phyloP scores from a whole-genome alignment of 164 flowering plant species.

The Umbilicus rupestris region DNA sequence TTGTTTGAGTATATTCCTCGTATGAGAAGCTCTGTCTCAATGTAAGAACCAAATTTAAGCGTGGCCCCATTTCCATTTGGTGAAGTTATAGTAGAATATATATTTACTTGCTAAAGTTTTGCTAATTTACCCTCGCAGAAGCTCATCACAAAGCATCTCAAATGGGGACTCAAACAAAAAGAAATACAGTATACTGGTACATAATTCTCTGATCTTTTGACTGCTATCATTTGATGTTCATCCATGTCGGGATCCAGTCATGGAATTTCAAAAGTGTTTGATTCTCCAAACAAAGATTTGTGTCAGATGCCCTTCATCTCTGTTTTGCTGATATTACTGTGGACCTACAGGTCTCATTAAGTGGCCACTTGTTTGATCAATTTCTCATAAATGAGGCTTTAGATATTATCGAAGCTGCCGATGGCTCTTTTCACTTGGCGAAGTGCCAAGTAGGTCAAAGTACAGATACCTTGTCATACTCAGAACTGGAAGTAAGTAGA shows the following conservation, averaged over 20 bases:
- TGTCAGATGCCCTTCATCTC: background rate
- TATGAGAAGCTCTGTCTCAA: conserved; percentile 56
- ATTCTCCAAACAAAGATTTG: background rate
- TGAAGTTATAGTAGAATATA: conserved; percentile 5
- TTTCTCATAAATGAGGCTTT: conserved; percentile 90
- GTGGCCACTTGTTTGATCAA: conserved; percentile 94
- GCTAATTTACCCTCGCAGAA: conserved; percentile 34
- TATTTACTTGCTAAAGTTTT: conserved; percentile 5
- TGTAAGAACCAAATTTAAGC: conserved; percentile 35
- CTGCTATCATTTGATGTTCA: background rate
- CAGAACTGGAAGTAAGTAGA: conserved; percentile 84
- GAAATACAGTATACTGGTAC: conserved; percentile 50
- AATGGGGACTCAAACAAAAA: conserved; percentile 27
- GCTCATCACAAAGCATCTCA: conserved; percentile 20
- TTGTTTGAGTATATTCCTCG: conserved; percentile 85
- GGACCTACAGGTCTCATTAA: conserved; percentile 74
- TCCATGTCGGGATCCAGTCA: background rate
- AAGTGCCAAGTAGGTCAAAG: conserved; percentile 92
- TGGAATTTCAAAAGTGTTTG: background rate
- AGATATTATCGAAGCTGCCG: conserved; percentile 95
- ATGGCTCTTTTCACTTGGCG: conserved; percentile 88
- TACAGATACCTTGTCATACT: conserved; percentile 52
- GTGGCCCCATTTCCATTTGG: background rate
- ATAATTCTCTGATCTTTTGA: conserved; percentile 7
- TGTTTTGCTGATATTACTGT: conserved; percentile 7